These are phyloP conservation scores for Fusarium succisae DNA, from an alignment of 2,329 filamentous ascomycete species.

Conservation along the genomic window DNA sequence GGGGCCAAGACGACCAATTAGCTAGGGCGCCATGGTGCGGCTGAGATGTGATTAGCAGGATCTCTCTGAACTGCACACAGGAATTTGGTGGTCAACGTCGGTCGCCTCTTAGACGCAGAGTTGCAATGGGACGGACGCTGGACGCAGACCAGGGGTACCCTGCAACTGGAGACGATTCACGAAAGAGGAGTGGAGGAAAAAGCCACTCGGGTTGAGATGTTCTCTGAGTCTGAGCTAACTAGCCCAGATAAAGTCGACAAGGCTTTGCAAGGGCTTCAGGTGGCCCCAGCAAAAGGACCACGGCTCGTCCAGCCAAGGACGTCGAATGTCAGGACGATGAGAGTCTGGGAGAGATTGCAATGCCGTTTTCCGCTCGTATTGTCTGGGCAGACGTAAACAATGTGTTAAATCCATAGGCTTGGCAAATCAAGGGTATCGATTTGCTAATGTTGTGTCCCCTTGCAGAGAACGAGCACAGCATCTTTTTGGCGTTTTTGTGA, in stretches of 20 bases:
- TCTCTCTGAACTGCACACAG: slow-evolving; percentile 13
- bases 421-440: slow-evolving; percentile 9
- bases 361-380: slow-evolving; percentile 26
- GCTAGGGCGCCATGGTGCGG: slow-evolving; percentile 27
- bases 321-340: slow-evolving; percentile 2
- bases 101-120: slow-evolving; percentile 17
- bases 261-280: slow-evolving; percentile 24
- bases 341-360: not conserved
- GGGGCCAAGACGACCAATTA: slow-evolving; percentile 26
- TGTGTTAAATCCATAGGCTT: not conserved
- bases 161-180: slow-evolving; percentile 5
- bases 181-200: slow-evolving; percentile 20
- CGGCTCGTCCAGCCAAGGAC: not conserved
- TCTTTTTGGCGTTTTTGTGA: slow-evolving; percentile 17
- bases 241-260: slow-evolving; percentile 13
- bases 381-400: slow-evolving; percentile 27
- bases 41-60: slow-evolving; percentile 34
- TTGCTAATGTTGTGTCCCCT: not conserved
- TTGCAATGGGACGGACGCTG: not conserved
- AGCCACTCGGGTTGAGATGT: slow-evolving; percentile 4
- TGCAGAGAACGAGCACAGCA: not conserved
- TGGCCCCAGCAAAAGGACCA: slow-evolving; percentile 13
- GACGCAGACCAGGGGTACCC: slow-evolving; percentile 11
- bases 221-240: not conserved
- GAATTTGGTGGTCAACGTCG: slow-evolving; percentile 16